Evolutionary conservation across 31 red algal genomes (phyloP).

Genomic region (Endocladia muricata): DNA sequence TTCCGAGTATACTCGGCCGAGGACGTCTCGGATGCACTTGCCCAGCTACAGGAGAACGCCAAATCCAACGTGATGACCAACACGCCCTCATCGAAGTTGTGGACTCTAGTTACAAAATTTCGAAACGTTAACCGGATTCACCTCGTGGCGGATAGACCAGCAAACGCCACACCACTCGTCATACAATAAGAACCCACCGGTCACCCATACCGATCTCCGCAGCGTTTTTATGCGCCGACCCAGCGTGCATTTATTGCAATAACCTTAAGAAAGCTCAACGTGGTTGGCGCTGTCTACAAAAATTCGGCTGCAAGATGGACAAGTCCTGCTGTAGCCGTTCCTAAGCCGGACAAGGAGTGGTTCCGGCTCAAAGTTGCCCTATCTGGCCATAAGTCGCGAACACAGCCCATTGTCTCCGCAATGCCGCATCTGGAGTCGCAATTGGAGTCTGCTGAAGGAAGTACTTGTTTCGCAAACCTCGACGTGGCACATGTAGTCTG

Average conservation of each 20-base stretch:
- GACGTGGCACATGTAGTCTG: slow-evolving; percentile 32
- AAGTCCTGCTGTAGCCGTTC: slow-evolving; percentile 27
- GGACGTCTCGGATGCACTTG: slow-evolving; percentile 11
- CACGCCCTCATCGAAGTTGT: background rate
- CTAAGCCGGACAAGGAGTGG: slow-evolving; percentile 16
- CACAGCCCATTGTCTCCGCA: background rate
- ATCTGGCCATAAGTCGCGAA: background rate
- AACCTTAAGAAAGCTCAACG: slow-evolving; percentile 17
- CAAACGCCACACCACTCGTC: background rate
- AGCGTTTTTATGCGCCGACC: slow-evolving; percentile 18
- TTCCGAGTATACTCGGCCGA: background rate
- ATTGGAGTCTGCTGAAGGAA: background rate
- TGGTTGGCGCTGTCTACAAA: slow-evolving; percentile 19
- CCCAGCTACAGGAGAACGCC: background rate
- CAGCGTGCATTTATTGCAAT: slow-evolving; percentile 25
- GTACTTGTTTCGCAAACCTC: slow-evolving; percentile 24
- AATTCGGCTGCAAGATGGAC: slow-evolving; percentile 36
- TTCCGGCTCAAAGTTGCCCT: slow-evolving; percentile 34
- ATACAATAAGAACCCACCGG: background rate
- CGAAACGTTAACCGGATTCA: slow-evolving; percentile 30
- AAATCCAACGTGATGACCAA: slow-evolving; percentile 15
- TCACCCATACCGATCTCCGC: background rate
- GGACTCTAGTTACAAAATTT: background rate
- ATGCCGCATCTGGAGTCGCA: slow-evolving; percentile 27
- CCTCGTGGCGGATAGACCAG: slow-evolving; percentile 16